phyloP scores from a whole-genome alignment of 306 rosid species.

The Bauhinia variegata region DNA sequence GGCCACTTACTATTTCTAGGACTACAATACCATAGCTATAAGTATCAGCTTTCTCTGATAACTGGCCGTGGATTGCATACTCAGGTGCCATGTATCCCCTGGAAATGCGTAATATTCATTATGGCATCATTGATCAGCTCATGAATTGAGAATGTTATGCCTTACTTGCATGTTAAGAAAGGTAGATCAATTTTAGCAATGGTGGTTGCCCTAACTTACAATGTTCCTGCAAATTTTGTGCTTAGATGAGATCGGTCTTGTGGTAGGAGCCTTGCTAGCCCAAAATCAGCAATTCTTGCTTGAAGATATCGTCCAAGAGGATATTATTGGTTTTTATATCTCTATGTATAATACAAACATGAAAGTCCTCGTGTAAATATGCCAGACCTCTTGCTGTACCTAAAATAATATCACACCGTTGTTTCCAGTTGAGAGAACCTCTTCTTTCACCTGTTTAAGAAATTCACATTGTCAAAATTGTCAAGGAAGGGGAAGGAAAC shows the following conservation, averaged over 20 bases:
- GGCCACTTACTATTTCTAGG: slow-evolving; percentile 69
- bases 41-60: slow-evolving; percentile 74
- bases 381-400: slow-evolving; percentile 73
- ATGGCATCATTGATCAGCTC: background rate
- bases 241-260: slow-evolving; percentile 64
- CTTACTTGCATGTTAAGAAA: no score
- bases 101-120: slow-evolving; percentile 1
- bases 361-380: slow-evolving; percentile 75
- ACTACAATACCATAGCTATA: slow-evolving; percentile 74
- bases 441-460: slow-evolving; percentile 44
- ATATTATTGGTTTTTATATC: slow-evolving; percentile 73
- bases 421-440: slow-evolving; percentile 65
- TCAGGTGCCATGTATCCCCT: slow-evolving; percentile 83
- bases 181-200: no score
- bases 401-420: slow-evolving; percentile 56
- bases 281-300: slow-evolving; percentile 74
- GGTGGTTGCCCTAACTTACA: slow-evolving; percentile 41
- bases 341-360: slow-evolving; percentile 73
- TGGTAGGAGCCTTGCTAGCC: slow-evolving; percentile 71
- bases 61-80: slow-evolving; percentile 73
- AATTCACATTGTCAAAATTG: background rate
- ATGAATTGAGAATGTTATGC: no score
- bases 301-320: slow-evolving; percentile 64
- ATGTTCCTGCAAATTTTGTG: slow-evolving; percentile 76
- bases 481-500: background rate